Evolutionary conservation across 2,329 filamentous ascomycete species (phyloP), one percentile per base, ranked within the genome.

Genomic region (Fusarium verrucosum): DNA sequence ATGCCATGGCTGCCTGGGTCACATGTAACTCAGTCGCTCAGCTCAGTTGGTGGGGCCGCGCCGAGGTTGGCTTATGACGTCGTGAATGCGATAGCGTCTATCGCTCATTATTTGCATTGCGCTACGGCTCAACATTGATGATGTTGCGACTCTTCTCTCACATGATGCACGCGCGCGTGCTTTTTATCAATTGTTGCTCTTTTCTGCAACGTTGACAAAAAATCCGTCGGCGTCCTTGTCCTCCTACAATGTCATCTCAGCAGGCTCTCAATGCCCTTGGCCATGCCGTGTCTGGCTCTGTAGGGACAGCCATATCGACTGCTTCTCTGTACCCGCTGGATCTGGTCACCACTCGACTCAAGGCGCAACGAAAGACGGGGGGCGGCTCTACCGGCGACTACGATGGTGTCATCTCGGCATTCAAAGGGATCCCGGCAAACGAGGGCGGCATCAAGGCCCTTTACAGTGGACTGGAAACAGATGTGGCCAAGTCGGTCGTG

Each of bases 301-400:
- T 88, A 1, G 92, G 92, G 32, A 90, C 92, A 1, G 90, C 91
- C 16, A 84, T 94, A 58, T 91, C 92, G 11, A 94, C 94, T 69
- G 83, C 92, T 42, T 78, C 88, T 51, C 88, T 92, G 7, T 96
- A 96, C 74, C 94, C 93, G 3, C 84, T 96, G 55, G 90, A 92
- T 70, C 85, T 96, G 38, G 87, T 95, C 62, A 89, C 92, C 52
- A 93, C 92, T 23, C 87, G 92, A 25, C 83, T 96, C 42, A 92
- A 96, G 77, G 90, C 92, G 4, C 92, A 95, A 78, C 84, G 84
- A 36, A 86, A 85, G 68, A 77, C 87, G 16, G 79, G 77, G 26
- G 79, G 76, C 32, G 79, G 76, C 32, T 78, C 77, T 14, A 68
- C 68, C 5, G 58, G 72, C 17, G 82, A 87, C 65, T 93, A 94